Base-by-base conservation (phyloP, 139 green algal genomes). In the Gonium pectorale region DNA sequence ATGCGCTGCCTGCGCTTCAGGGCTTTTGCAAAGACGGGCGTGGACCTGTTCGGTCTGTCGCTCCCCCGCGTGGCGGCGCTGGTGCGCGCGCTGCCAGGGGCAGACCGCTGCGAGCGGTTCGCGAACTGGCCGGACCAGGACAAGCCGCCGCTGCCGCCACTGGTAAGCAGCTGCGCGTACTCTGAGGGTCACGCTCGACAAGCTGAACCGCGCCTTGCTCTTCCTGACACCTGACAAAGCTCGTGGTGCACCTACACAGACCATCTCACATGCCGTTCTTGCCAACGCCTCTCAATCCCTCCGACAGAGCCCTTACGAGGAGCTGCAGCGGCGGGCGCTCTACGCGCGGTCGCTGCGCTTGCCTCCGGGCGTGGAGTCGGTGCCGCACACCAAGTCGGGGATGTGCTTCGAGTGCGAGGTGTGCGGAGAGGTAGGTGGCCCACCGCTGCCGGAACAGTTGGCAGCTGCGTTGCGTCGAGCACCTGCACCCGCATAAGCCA, bases 401-500 rank as follows among this genome's bases (percentile, higher is more conserved):
- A 83, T 83, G 77, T 71, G 60, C 22, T 84, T 87, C 33, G 63
- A 81, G 27, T 97, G 94, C 86, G 81, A 95, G 56, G 90, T 93
- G 22, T 97, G 94, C 86, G 87, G 87, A 1, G 86, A 92, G n/a
- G 93, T 90, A 60, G 43, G 49, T 26, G 68, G n/a, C n/a, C n/a
- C n/a, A n/a, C n/a, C n/a, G n/a, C n/a, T n/a, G n/a, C n/a, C n/a
- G n/a, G n/a, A n/a, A n/a, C n/a, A n/a, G n/a, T n/a, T n/a, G n/a
- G n/a, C n/a, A n/a, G n/a, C n/a, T n/a, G n/a, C n/a, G n/a, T n/a
- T n/a, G n/a, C n/a, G n/a, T n/a, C n/a, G n/a, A n/a, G n/a, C n/a
- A n/a, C n/a, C n/a, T n/a, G n/a, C n/a, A n/a, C n/a, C n/a, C n/a
- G n/a, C n/a, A n/a, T n/a, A n/a, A n/a, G n/a, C n/a, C n/a, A n/a